These are phyloP conservation scores for Barnettozyma wickerhamii DNA, from an alignment of 805 yeast species.

Conservation along the genomic window DNA sequence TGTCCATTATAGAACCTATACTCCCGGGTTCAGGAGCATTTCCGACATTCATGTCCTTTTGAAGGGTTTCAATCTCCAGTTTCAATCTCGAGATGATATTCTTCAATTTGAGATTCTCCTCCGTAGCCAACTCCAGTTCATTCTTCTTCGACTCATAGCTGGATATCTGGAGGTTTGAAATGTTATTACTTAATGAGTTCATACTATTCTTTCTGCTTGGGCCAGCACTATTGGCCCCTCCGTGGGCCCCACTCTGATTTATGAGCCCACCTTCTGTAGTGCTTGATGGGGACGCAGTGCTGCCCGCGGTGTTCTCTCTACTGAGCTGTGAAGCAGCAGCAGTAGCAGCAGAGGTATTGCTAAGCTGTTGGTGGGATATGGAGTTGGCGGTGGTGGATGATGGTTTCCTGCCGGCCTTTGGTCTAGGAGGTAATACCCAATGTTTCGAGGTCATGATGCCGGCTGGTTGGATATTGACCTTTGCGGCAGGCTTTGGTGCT, in stretches of 20 bases:
- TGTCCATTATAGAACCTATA: background rate
- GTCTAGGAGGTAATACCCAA: slow-evolving; percentile 85
- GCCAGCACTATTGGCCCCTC: no score
- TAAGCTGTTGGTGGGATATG: background rate
- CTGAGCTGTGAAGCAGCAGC: background rate
- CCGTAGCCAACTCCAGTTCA: slow-evolving; percentile 38
- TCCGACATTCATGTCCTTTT: slow-evolving; percentile 7
- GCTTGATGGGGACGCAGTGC: no score
- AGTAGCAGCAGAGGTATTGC: background rate
- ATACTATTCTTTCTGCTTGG: slow-evolving; percentile 3
- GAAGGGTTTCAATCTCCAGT: slow-evolving; percentile 32
- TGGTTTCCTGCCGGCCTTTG: slow-evolving; percentile 30
- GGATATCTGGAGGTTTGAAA: slow-evolving; percentile 6
- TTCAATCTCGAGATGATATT: slow-evolving; percentile 36
- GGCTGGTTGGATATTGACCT: slow-evolving; percentile 15
- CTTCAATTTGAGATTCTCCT: slow-evolving; percentile 41
- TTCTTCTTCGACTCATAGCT: slow-evolving; percentile 27
- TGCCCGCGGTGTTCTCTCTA: slow-evolving; percentile 4
- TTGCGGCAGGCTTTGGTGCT: slow-evolving; percentile 11
- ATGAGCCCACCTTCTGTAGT: no score
- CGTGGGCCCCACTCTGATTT: background rate
- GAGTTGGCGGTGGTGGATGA: background rate
- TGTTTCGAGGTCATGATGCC: slow-evolving; percentile 58
- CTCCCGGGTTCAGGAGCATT: slow-evolving; percentile 5
- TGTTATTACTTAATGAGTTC: slow-evolving; percentile 3